Percentiles rank a stretch among this genome's conserved stretches.
These are phyloP conservation scores for Phytopythium vexans DNA, from an alignment of 352 stramenopile genomes.

Conservation along the genomic window DNA sequence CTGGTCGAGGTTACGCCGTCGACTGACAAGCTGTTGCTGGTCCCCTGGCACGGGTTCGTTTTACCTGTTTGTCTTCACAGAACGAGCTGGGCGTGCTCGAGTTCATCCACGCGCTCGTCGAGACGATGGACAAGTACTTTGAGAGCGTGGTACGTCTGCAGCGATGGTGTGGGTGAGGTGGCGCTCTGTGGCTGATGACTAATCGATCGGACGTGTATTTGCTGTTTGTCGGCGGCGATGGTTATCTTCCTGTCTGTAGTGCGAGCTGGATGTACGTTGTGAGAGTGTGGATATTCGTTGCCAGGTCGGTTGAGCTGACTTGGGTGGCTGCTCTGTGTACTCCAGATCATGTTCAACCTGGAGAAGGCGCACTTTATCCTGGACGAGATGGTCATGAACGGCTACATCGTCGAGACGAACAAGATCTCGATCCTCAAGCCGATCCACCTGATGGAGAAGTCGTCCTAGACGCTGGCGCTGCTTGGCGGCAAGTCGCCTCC, in stretches of 20 bases:
- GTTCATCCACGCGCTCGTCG: constrained; percentile 99
- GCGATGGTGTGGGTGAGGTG: neutral
- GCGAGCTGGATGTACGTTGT: constrained; percentile 77
- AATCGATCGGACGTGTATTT: neutral
- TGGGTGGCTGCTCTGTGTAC: constrained; percentile 4
- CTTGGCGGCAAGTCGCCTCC: neutral
- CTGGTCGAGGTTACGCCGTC: no score
- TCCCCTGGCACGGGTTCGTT: no score
- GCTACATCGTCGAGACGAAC: constrained; percentile 99
- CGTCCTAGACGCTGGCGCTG: constrained; percentile 43
- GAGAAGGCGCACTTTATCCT: constrained; percentile 91
- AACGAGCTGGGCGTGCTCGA: constrained; percentile 99
- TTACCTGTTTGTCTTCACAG: constrained; percentile 28
- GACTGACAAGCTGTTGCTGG: no score
- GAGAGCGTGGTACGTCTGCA: constrained; percentile 91
- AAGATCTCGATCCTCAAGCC: constrained; percentile 98
- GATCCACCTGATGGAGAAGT: constrained; percentile 98
- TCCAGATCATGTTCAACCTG: constrained; percentile 91
- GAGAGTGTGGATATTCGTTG: constrained; percentile 1
- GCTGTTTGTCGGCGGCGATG: neutral
- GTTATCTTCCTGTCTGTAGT: constrained; percentile 26
- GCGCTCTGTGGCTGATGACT: neutral
- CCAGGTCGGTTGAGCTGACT: neutral
- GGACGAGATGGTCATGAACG: constrained; percentile 99
- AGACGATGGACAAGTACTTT: constrained; percentile 99